Percentiles rank a stretch among this genome's conserved stretches.
Evolutionary conservation across 345 rosid species (phyloP).

Genomic region (Eucalyptus shirleyi): DNA sequence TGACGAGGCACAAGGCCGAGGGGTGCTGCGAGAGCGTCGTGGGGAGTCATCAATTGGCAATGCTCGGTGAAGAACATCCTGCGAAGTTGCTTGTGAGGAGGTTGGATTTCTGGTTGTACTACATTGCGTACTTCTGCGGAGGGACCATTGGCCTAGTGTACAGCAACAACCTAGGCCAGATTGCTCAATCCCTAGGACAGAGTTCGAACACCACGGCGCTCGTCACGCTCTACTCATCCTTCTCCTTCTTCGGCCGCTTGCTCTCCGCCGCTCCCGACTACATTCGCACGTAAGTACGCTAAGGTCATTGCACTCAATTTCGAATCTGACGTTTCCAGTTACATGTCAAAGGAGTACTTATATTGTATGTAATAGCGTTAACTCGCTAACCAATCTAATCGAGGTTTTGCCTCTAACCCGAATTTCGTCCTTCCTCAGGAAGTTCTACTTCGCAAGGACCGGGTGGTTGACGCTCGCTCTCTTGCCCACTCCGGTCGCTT

Average conservation of each 20-base stretch:
- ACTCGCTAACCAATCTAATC: background rate
- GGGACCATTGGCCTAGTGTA: constrained; percentile 96
- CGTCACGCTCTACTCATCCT: constrained; percentile 77
- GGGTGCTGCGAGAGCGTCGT: constrained; percentile 40
- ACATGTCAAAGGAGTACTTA: background rate
- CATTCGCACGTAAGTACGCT: constrained; percentile 50
- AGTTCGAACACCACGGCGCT: constrained; percentile 45
- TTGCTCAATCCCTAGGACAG: constrained; percentile 78
- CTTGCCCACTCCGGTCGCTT: constrained; percentile 75
- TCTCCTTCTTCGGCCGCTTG: constrained; percentile 95
- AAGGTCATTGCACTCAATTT: background rate
- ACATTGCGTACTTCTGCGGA: constrained; percentile 73
- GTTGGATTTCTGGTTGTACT: constrained; percentile 89
- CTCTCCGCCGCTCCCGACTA: constrained; percentile 90
- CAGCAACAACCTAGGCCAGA: constrained; percentile 93
- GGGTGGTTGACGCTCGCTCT: constrained; percentile 85
- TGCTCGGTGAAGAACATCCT: constrained; percentile 77
- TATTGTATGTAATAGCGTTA: fast-evolving
- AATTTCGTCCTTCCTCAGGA: constrained; percentile 22
- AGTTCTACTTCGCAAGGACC: constrained; percentile 80
- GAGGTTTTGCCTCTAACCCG: background rate
- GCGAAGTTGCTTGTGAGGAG: constrained; percentile 40
- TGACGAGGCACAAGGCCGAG: constrained; percentile 5
- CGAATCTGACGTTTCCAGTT: background rate
- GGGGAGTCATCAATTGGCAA: constrained; percentile 35